Conservation (phyloP, 495 filamentous ascomycete species). For the Patellaria atrata region DNA sequence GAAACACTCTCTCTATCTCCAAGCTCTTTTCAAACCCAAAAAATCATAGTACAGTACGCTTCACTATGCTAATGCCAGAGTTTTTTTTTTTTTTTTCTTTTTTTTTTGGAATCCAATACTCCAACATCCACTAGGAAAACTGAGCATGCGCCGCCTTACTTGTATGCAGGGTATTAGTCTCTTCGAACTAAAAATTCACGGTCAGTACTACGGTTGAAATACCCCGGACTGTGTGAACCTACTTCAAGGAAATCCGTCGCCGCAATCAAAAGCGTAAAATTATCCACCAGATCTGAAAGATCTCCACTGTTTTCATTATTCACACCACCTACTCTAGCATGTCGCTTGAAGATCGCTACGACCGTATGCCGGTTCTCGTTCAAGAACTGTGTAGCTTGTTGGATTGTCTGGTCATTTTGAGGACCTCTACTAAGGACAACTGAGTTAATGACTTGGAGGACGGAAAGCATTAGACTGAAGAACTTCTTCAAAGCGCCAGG, state of each 20-base stretch:
- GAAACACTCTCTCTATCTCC: too few relatives aligned
- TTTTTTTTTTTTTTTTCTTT: too few relatives aligned
- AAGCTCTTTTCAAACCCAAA: too few relatives aligned
- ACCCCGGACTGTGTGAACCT: conserved; percentile 13
- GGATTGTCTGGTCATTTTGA: conserved; percentile 61
- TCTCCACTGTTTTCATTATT: too few relatives aligned
- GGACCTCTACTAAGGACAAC: conserved; percentile 63
- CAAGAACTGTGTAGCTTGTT: conserved; percentile 62
- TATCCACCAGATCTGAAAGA: conserved; percentile 42
- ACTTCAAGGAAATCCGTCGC: conserved; percentile 50
- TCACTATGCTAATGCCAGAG: too few relatives aligned
- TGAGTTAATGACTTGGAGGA: conserved; percentile 67
- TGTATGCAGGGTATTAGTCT: too few relatives aligned
- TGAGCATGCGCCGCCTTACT: too few relatives aligned
- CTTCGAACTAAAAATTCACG: conserved; percentile 10
- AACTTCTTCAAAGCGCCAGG: conserved; percentile 60
- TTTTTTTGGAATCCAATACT: too few relatives aligned
- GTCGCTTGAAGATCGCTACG: conserved; percentile 81
- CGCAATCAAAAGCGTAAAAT: conserved; percentile 43
- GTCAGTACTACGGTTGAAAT: conserved; percentile 3
- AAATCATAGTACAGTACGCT: too few relatives aligned
- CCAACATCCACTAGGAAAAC: too few relatives aligned
- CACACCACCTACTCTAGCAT: conserved; percentile 55
- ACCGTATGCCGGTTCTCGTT: conserved; percentile 64
- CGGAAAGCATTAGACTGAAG: conserved; percentile 66